Conservation (phyloP, 2,329 filamentous ascomycete species). For the Dissoconium aciculare region DNA sequence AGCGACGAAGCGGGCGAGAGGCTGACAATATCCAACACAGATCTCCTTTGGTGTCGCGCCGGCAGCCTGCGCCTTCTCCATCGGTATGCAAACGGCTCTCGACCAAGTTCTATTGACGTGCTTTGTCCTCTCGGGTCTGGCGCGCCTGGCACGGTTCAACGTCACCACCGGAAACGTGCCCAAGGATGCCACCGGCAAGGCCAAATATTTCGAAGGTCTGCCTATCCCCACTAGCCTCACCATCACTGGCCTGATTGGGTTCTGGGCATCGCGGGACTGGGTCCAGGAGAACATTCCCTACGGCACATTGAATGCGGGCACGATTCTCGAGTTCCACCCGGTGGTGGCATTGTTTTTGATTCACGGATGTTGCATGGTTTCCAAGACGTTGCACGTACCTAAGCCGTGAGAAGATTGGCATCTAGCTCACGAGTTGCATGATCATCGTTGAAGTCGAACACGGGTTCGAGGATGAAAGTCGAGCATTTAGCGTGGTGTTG, state of each 20-base stretch:
- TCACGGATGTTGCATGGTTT: constrained; percentile 91
- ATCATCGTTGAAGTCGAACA: no score
- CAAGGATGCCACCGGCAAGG: constrained; percentile 84
- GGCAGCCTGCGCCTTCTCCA: constrained; percentile 70
- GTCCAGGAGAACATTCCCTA: constrained; percentile 63
- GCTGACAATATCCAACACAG: constrained; percentile 33
- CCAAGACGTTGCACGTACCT: constrained; percentile 85
- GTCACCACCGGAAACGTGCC: constrained; percentile 81
- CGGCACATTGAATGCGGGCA: constrained; percentile 56
- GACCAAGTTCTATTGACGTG: constrained; percentile 73
- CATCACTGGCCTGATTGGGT: constrained; percentile 73
- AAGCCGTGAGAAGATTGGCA: constrained; percentile 42
- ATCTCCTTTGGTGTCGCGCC: constrained; percentile 92
- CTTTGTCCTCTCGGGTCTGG: constrained; percentile 90
- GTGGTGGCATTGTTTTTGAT: constrained; percentile 63
- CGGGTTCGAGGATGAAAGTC: no score
- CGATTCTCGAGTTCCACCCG: constrained; percentile 69
- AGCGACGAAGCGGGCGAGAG: no score
- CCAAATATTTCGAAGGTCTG: constrained; percentile 89
- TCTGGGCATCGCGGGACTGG: constrained; percentile 72
- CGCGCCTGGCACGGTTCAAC: constrained; percentile 90
- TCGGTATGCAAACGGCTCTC: constrained; percentile 69
- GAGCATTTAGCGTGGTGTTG: no score
- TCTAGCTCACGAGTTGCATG: no score
- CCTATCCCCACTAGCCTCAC: constrained; percentile 83